phyloP scores from a whole-genome alignment of 2,329 filamentous ascomycete genomes.

The Epichloe typhina region DNA sequence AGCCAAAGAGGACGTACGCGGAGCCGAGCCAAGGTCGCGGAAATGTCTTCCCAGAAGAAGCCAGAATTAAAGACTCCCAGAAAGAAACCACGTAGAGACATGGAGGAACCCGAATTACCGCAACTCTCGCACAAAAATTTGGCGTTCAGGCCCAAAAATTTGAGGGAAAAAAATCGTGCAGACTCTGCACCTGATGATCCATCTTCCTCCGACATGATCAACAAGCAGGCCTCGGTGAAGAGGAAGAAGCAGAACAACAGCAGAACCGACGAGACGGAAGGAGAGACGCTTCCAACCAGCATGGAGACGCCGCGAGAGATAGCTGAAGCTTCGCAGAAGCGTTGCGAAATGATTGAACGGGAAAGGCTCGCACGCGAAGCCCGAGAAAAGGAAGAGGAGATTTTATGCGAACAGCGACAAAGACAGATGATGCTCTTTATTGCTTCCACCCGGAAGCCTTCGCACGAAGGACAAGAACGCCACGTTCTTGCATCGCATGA shows the following conservation, averaged over 20 bases:
- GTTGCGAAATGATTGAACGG: background rate
- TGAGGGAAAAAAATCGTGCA: background rate
- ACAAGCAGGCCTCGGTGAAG: background rate
- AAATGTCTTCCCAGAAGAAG: background rate
- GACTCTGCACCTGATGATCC: background rate
- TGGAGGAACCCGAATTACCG: background rate
- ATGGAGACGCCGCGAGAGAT: background rate
- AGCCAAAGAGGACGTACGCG: background rate
- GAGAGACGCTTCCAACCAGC: background rate
- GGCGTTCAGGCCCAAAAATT: background rate
- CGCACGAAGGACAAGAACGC: slow-evolving; percentile 1
- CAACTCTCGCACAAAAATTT: no score
- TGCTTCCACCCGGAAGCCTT: slow-evolving; percentile 5
- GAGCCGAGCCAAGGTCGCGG: background rate
- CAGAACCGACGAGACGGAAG: background rate
- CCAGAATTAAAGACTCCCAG: no score
- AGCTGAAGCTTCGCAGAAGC: background rate
- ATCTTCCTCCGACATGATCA: background rate
- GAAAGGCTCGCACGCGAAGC: background rate
- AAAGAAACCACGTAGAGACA: background rate
- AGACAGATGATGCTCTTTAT: slow-evolving; percentile 9
- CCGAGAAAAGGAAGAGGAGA: slow-evolving; percentile 3
- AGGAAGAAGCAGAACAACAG: background rate
- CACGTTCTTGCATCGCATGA: background rate
- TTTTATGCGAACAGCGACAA: slow-evolving; percentile 1